Evolutionary conservation across 805 yeast genomes (phyloP).

Genomic region (Saturnispora diversa): DNA sequence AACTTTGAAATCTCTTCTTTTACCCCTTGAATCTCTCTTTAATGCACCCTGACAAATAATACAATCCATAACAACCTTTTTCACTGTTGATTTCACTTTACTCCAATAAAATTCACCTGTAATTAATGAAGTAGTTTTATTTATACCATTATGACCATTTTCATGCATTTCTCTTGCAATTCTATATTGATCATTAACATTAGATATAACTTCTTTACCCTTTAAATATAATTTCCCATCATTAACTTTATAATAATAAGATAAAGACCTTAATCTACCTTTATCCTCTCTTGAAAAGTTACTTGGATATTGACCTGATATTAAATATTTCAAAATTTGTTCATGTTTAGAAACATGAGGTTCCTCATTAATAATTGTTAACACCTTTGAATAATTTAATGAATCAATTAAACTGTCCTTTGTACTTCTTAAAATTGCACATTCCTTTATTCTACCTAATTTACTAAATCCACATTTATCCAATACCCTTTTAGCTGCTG

Average conservation of each 20-base stretch:
- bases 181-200: slow-evolving; percentile 63
- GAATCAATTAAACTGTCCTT: slow-evolving; percentile 77
- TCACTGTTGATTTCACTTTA: slow-evolving; percentile 80
- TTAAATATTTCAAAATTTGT: slow-evolving; percentile 66
- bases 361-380: slow-evolving; percentile 39
- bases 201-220: slow-evolving; percentile 67
- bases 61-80: slow-evolving; percentile 69
- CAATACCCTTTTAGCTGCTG: slow-evolving; percentile 70
- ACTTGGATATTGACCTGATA: slow-evolving; percentile 81
- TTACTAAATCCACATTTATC: slow-evolving; percentile 69
- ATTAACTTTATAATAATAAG: slow-evolving; percentile 65
- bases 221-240: slow-evolving; percentile 63
- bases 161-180: slow-evolving; percentile 67
- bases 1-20: slow-evolving; percentile 6
- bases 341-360: slow-evolving; percentile 39
- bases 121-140: slow-evolving; percentile 71
- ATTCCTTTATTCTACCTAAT: slow-evolving; percentile 75
- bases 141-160: slow-evolving; percentile 74
- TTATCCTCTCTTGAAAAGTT: slow-evolving; percentile 76
- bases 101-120: slow-evolving; percentile 87
- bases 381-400: slow-evolving; percentile 72
- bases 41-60: slow-evolving; percentile 51
- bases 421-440: slow-evolving; percentile 80
- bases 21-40: neutral
- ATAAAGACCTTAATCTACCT: slow-evolving; percentile 73